A percentile compares a stretch with the other conserved stretches of the same genome.
Conservation (phyloP, 352 stramenopile genomes). For the Phytophthora palmivora region DNA sequence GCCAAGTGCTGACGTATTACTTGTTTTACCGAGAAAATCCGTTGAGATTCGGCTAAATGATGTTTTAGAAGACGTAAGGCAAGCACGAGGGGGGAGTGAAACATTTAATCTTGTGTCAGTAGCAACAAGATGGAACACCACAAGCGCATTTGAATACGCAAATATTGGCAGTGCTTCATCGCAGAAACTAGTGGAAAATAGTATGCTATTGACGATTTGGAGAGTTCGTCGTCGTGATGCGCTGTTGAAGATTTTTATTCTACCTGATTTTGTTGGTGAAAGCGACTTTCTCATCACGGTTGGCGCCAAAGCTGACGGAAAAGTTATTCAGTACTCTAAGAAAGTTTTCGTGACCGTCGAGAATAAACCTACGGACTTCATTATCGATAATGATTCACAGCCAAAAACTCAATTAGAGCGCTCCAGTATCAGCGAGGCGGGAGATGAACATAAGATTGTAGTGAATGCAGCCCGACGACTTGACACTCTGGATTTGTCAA, state of each 20-base stretch:
- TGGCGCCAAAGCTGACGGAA: slow-evolving; percentile 2
- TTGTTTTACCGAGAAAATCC: slow-evolving; percentile 2
- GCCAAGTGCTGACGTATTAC: background rate
- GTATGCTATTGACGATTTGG: slow-evolving; percentile 24
- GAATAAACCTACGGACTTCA: background rate
- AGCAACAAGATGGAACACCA: slow-evolving; percentile 20
- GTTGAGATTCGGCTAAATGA: slow-evolving; percentile 21
- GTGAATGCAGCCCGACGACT: slow-evolving; percentile 1
- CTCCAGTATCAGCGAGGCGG: no score
- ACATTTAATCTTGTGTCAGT: slow-evolving; percentile 23
- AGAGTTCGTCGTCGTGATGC: slow-evolving; percentile 24
- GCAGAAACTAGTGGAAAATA: slow-evolving; percentile 2
- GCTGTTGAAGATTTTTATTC: slow-evolving; percentile 17
- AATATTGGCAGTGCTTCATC: slow-evolving; percentile 26
- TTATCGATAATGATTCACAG: background rate
- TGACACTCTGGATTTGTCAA: background rate
- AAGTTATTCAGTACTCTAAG: slow-evolving; percentile 14
- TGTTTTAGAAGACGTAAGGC: slow-evolving; percentile 23
- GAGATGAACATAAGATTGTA: background rate
- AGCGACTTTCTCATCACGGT: slow-evolving; percentile 20
- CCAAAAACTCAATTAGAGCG: background rate
- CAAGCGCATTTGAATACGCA: slow-evolving; percentile 19
- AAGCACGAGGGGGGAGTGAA: background rate
- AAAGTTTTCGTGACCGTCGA: slow-evolving; percentile 2
- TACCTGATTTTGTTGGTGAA: slow-evolving; percentile 13